Percentiles rank a stretch among this genome's conserved stretches.
These are phyloP conservation scores for Echium plantagineum DNA, from an alignment of 257 asterid species.

Conservation along the genomic window DNA sequence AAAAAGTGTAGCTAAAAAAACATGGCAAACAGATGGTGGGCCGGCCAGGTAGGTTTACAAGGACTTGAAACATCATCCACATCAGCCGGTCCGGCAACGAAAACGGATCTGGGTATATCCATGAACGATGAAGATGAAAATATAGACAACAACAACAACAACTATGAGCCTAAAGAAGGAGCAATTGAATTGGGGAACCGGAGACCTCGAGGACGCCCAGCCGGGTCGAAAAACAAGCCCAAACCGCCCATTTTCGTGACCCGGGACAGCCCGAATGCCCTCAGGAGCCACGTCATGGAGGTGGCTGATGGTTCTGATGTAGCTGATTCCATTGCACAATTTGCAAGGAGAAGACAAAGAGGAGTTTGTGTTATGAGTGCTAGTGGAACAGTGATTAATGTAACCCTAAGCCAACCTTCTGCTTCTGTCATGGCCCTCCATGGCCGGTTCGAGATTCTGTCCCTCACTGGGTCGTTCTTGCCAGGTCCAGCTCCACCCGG, in stretches of 20 bases:
- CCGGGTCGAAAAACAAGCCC: constrained; percentile 14
- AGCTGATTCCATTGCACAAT: constrained; percentile 9
- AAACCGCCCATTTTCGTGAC: constrained; percentile 12
- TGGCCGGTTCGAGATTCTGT: constrained; percentile 11
- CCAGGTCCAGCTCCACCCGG: constrained; percentile 10
- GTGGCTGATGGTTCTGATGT: constrained; percentile 10
- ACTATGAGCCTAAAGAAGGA: constrained; percentile 5
- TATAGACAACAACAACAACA: background rate
- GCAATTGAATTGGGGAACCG: constrained; percentile 5
- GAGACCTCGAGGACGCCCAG: constrained; percentile 9
- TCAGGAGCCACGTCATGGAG: constrained; percentile 14
- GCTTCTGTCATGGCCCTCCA: constrained; percentile 4
- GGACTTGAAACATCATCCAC: background rate
- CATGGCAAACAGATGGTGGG: constrained; percentile 12
- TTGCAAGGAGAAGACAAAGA: constrained; percentile 11
- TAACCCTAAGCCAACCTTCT: constrained; percentile 8
- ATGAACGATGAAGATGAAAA: constrained; percentile 10
- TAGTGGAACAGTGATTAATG: constrained; percentile 10
- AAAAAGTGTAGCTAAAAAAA: background rate
- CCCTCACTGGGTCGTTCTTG: constrained; percentile 10
- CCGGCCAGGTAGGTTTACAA: constrained; percentile 2
- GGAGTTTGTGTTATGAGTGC: constrained; percentile 13
- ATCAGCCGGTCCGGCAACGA: constrained; percentile 2
- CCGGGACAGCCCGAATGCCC: constrained; percentile 10
- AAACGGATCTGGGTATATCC: constrained; percentile 7